Evolutionary conservation across 1,139 yeast species (phyloP), one percentile per base, ranked within the genome.

Genomic region (Geotrichum fermentans): DNA sequence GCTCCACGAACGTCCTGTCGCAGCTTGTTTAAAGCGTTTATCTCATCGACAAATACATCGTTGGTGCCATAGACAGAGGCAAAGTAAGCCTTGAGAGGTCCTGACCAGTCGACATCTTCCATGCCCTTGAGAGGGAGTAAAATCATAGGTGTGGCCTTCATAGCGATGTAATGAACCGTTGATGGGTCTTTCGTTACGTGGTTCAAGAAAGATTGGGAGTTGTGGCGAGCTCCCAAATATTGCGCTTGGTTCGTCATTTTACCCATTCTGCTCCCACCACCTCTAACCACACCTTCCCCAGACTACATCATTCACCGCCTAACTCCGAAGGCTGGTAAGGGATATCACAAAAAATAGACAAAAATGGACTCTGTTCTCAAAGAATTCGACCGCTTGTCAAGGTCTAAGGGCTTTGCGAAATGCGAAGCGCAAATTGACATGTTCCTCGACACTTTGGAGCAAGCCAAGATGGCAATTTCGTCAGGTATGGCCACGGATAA

Each of bases 1-100:
- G 71, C 69, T 14, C 85, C 86, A 30, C 79, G 67, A 21, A 80
- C 70, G 59, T 82, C 87, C 56, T 72, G 77, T 52, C 96, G 75
- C 45, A 83, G 67, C 50, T 79, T 77, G 57, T 82, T 74, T 56
- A 87, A 74, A 11, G 72, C 62, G 30, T 65, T 62, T 44, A 84
- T 71, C 54, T 84, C 90, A 33, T 73, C 74, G 37, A 73, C 70
- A 62, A 79, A 82, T 40, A 79, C 83, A 13, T 75, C 71, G 20
- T 77, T 72, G 20, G 73, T 69, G 4, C 95, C 95, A 61, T 86
- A 87, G 1, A 82, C 68, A 2, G 80, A 71, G 18, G 75, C 65
- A 38, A 88, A 73, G 56, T 83, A 86, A 21, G 71, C 68, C 56
- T 74, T 75, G 54, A 88, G 66, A 0, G 90, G 84, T 28, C 73